Base-by-base conservation (phyloP, 768 basidiomycete genomes). In the Tephrocybe sp. region DNA sequence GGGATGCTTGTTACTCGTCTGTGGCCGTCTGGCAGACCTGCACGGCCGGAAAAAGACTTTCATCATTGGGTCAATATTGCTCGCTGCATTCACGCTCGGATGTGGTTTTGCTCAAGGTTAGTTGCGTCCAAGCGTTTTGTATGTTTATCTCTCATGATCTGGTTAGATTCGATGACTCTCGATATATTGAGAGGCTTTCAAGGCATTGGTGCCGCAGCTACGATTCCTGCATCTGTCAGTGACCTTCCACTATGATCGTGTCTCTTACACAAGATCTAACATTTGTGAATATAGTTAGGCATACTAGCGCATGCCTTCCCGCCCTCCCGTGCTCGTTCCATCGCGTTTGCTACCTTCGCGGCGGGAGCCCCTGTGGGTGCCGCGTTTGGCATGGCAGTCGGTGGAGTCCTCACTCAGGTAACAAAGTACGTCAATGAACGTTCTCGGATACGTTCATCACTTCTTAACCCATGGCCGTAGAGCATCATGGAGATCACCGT, bases 281-380 rank as follows among this genome's bases (percentile, higher is more conserved):
- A n/a, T n/a, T n/a, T n/a, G n/a, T n/a, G n/a, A n/a, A n/a, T n/a
- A n/a, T 53, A 90, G 83, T 63, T 93, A 1, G 92, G 93, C 1
- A 93, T 91, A 49, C 75, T 96, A 27, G 92, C 93, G 0, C 77
- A 86, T 39, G 71, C 83, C 0, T 96, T 95, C 63, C 85, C 87
- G 3, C 85, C 86, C 0, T 70, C 69, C 1, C 71, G 71, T 11
- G 75, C 83, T 0, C 80, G 93, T 9, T 82, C 88, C 1, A 65
- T 82, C 0, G 93, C 91, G 0, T 96, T 95, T 54, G 81, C 93
- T 0, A 83, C 86, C 0, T 95, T 93, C 55, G 77, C 86, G 1
- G 89, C 91, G 0, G 94, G 94, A 22, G 89, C 87, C 0, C 92
- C 93, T 0, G 60, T 94, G 5, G 93, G 93, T 0, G 87, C 77